Conservation (phyloP, 257 asterid species). For the Leptodermis oblonga region DNA sequence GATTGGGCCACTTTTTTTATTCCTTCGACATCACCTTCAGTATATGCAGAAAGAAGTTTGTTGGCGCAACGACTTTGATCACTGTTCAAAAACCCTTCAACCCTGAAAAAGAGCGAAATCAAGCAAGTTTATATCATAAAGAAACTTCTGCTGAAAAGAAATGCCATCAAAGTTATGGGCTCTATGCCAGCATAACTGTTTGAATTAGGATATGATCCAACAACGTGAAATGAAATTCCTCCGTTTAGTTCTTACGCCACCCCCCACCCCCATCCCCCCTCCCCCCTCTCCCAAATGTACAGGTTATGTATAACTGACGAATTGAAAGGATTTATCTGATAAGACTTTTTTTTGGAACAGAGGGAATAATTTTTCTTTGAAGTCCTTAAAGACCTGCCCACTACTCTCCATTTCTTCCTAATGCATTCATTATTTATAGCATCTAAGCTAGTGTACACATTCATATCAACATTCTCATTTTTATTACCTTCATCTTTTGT, state of each 20-base stretch:
- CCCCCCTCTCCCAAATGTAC: background rate
- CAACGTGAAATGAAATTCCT: background rate
- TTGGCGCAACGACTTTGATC: conserved; percentile 91
- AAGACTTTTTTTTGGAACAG: too few relatives aligned
- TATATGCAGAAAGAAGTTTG: conserved; percentile 75
- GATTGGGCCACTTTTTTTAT: conserved; percentile 87
- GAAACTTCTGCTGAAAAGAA: background rate
- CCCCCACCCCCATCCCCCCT: too few relatives aligned
- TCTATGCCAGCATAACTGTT: background rate
- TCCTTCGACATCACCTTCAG: conserved; percentile 85
- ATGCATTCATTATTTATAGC: background rate
- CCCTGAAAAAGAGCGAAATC: conserved; percentile 38
- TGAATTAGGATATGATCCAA: background rate
- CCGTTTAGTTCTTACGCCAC: background rate
- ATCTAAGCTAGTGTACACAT: background rate
- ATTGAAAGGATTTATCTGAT: background rate
- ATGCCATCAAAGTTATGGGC: background rate
- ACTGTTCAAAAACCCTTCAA: conserved; percentile 74
- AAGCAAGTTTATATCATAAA: background rate
- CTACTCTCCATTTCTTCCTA: background rate
- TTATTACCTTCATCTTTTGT: background rate
- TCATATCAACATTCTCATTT: background rate
- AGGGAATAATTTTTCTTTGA: too few relatives aligned
- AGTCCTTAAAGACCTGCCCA: too few relatives aligned
- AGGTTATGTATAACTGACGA: background rate